Evolutionary conservation across 2,329 filamentous ascomycete genomes (phyloP).

Genomic region (Aureobasidium vineae): DNA sequence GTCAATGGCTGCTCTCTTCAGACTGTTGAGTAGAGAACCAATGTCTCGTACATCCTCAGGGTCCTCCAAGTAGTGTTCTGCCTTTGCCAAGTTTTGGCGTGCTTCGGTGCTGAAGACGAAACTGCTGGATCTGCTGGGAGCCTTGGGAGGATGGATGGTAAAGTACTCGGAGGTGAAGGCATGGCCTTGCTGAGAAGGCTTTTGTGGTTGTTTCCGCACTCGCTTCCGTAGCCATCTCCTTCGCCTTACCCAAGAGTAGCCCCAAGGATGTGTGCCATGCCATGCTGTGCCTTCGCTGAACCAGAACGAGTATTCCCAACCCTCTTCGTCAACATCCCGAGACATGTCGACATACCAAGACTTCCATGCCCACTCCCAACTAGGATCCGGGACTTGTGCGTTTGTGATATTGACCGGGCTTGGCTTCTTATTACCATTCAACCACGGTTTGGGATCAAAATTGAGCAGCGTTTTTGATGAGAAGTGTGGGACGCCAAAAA

Average conservation of each 20-base stretch:
- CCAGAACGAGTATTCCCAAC: constrained; percentile 94
- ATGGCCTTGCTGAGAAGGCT: constrained; percentile 54
- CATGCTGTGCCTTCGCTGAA: constrained; percentile 64
- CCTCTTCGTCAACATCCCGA: constrained; percentile 80
- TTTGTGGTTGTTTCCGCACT: constrained; percentile 56
- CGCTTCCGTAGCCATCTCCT: constrained; percentile 84
- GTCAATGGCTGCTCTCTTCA: constrained; percentile 75
- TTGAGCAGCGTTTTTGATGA: constrained; percentile 80
- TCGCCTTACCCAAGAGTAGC: constrained; percentile 89
- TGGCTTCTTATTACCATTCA: constrained; percentile 58
- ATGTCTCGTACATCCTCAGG: constrained; percentile 62
- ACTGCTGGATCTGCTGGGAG: constrained; percentile 32
- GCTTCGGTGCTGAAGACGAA: constrained; percentile 13
- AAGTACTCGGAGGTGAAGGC: constrained; percentile 78
- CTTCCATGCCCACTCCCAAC: constrained; percentile 85
- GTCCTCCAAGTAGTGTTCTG: constrained; percentile 47
- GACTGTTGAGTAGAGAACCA: constrained; percentile 63
- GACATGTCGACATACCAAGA: constrained; percentile 74
- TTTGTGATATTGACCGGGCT: constrained; percentile 72
- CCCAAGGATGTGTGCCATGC: constrained; percentile 88
- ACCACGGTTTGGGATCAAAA: constrained; percentile 84
- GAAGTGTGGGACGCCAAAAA: constrained; percentile 89
- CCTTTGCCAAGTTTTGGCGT: constrained; percentile 33
- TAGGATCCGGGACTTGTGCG: constrained; percentile 89
- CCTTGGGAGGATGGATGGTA: constrained; percentile 55